Base-by-base conservation (phyloP, 495 filamentous ascomycete genomes). In the Rostrohypoxylon terebratum region DNA sequence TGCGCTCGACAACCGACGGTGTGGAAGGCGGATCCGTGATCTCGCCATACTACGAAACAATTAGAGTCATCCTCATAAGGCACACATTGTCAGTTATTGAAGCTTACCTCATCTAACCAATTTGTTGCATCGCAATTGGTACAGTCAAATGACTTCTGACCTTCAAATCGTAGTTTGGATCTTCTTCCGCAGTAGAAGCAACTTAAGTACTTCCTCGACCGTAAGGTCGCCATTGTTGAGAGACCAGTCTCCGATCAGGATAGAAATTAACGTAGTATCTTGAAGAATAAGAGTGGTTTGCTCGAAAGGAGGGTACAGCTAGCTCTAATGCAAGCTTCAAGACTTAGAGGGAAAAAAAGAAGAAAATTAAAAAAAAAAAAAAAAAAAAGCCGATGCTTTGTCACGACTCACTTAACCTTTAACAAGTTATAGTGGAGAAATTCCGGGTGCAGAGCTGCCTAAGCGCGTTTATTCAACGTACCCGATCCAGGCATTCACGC, bases 21-120 rank as follows among this genome's bases (percentile, higher is more conserved):
- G 85, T 78, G 31, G 87, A 85, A n/a, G 94, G 94, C 14, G 94
- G 93, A 77, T 97, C 94, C 51, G 91, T 92, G 50, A 97, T 93
- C 59, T 94, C 86, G 74, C 94, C 94, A 77, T 93, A 87, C 91
- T 94, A 72, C 28, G 44, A 45, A 45, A 53, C 75, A 54, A 50
- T 59, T 34, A 78, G 55, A 55, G 20, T n/a, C 13, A 16, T 33
- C 36, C 45, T 54, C 9, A 0, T 40, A 11, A n/a, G 14, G n/a
- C 4, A 5, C 11, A 8, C 10, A 13, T 58, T 7, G 38, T 42
- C 9, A 31, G 8, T 38, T 0, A n/a, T 13, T 1, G 31, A 33
- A 44, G 69, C 81, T 38, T 76, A 87, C 88, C 78, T 87, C 82
- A 75, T 97, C 94, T 8, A 96, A 81, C 80, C 90, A 92, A 80